Evolutionary conservation across 2,329 filamentous ascomycete genomes (phyloP).

Genomic region (Neonectria faginata): DNA sequence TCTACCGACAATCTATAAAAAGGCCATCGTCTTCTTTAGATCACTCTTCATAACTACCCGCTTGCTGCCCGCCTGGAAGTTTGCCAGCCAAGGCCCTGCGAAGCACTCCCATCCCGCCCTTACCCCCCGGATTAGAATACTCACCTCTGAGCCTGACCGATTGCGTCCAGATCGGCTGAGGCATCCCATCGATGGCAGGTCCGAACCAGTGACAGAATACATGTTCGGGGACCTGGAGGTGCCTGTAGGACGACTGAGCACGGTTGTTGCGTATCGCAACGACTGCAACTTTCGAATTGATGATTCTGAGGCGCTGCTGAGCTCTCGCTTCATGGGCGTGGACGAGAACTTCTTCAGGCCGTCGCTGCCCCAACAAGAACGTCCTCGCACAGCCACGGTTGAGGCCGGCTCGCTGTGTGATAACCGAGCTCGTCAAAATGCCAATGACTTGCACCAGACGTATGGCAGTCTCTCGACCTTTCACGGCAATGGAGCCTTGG

Average conservation of each 20-base stretch:
- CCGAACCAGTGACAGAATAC: slow-evolving; percentile 73
- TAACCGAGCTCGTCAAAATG: slow-evolving; percentile 60
- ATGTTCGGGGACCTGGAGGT: slow-evolving; percentile 87
- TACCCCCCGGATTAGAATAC: slow-evolving; percentile 83
- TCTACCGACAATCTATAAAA: slow-evolving; percentile 94
- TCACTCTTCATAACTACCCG: slow-evolving; percentile 86
- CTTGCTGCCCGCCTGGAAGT: slow-evolving; percentile 87
- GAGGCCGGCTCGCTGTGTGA: slow-evolving; percentile 83
- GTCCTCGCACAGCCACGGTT: slow-evolving; percentile 50
- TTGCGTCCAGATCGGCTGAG: slow-evolving; percentile 74
- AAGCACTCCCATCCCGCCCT: slow-evolving; percentile 77
- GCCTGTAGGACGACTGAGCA: slow-evolving; percentile 84
- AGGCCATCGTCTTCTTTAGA: slow-evolving; percentile 93
- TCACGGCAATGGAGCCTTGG: slow-evolving; percentile 80
- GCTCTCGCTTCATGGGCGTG: slow-evolving; percentile 91
- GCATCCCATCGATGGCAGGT: slow-evolving; percentile 52
- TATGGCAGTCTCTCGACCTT: slow-evolving; percentile 94
- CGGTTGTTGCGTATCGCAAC: slow-evolving; percentile 85
- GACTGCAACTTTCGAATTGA: slow-evolving; percentile 93
- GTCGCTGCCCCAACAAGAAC: slow-evolving; percentile 71
- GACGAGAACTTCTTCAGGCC: slow-evolving; percentile 90
- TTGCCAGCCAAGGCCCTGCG: slow-evolving; percentile 77
- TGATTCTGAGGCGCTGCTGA: slow-evolving; percentile 89
- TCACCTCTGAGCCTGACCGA: slow-evolving; percentile 68
- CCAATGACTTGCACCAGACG: slow-evolving; percentile 77